Evolutionary conservation across 495 filamentous ascomycete species (phyloP).

Genomic region (Penicillium verhagenii): DNA sequence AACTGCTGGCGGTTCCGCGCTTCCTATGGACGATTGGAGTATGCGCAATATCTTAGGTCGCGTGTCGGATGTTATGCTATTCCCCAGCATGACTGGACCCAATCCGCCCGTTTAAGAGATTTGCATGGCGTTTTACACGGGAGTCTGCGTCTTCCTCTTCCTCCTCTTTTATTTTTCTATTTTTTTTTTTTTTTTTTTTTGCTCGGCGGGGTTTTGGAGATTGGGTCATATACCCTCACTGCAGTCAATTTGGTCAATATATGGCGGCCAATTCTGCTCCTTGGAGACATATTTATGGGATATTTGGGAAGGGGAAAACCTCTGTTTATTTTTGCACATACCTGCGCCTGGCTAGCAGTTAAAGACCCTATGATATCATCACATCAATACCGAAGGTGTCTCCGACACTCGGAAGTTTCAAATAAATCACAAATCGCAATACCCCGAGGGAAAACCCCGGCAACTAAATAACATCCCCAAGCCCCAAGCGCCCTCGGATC

Average conservation of each 20-base stretch:
- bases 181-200: no score
- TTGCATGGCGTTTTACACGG: slow-evolving; percentile 4
- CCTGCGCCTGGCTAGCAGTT: background rate
- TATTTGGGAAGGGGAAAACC: background rate
- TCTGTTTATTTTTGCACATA: slow-evolving; percentile 1
- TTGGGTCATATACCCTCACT: background rate
- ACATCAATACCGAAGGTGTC: background rate
- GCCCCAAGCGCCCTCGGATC: background rate
- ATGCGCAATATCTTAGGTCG: slow-evolving; percentile 32
- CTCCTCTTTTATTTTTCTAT: background rate
- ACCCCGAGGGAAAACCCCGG: background rate
- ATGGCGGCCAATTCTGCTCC: background rate
- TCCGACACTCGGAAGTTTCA: background rate
- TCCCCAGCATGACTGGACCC: slow-evolving; percentile 35
- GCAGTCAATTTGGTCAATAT: background rate
- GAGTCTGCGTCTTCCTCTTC: background rate
- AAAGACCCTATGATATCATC: background rate
- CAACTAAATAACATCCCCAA: background rate
- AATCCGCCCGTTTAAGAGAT: slow-evolving; percentile 5
- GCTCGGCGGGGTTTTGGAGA: background rate
- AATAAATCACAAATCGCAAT: background rate
- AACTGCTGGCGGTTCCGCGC: background rate
- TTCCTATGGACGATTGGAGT: slow-evolving; percentile 17
- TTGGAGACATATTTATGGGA: background rate
- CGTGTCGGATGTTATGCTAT: slow-evolving; percentile 46